Evolutionary conservation across 2,329 filamentous ascomycete genomes (phyloP).

Genomic region (Talaromyces sp.): DNA sequence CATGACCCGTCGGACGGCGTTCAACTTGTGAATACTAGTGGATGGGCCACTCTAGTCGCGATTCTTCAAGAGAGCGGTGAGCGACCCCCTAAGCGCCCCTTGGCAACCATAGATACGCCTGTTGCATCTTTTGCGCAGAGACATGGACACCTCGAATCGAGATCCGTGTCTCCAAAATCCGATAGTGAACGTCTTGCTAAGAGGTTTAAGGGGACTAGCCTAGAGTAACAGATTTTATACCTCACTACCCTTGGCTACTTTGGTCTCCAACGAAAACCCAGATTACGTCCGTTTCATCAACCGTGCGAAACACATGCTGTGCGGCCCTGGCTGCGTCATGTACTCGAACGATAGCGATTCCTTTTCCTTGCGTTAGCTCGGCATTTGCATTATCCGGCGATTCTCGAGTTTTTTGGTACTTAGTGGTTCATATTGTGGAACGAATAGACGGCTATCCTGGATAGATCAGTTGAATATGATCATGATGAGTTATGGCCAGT

Average conservation of each 20-base stretch:
- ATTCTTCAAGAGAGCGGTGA: constrained; percentile 97
- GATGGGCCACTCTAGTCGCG: constrained; percentile 89
- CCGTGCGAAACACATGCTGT: background rate
- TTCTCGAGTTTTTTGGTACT: background rate
- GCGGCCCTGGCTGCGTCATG: background rate
- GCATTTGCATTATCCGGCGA: background rate
- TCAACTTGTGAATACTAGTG: constrained; percentile 77
- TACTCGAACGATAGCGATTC: background rate
- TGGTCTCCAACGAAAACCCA: background rate
- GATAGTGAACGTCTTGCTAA: constrained; percentile 60
- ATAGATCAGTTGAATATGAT: background rate
- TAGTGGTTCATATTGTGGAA: background rate
- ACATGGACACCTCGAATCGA: constrained; percentile 28
- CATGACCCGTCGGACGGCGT: constrained; percentile 77
- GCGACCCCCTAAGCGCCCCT: constrained; percentile 72
- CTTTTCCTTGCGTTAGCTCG: background rate
- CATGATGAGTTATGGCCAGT: background rate
- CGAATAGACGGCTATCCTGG: background rate
- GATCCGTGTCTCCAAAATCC: constrained; percentile 37
- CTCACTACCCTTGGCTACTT: background rate
- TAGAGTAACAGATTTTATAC: constrained; percentile 31
- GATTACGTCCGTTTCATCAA: background rate
- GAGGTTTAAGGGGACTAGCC: constrained; percentile 59
- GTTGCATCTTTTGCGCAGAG: constrained; percentile 28
- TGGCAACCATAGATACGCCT: constrained; percentile 30